phyloP scores from a whole-genome alignment of 2,329 filamentous ascomycete species.

The Trichophaea hybrida region DNA sequence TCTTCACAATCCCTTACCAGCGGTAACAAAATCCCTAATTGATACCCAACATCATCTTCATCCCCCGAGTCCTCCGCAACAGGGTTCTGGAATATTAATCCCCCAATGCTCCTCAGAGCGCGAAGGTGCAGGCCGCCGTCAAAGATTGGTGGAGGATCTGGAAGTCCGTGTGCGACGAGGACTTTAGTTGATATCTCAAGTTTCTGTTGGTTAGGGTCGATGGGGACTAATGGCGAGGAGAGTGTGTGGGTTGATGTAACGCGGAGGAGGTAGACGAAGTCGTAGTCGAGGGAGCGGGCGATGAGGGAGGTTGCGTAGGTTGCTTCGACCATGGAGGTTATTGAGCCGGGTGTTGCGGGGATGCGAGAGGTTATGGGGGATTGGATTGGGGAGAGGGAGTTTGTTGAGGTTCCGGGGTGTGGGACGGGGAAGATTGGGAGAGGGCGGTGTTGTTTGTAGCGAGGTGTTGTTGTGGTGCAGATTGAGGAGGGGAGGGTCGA shows the following conservation, averaged over 20 bases:
- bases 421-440: slow-evolving; percentile 2
- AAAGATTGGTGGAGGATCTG: slow-evolving; percentile 20
- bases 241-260: slow-evolving; percentile 10
- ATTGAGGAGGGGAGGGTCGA: background rate
- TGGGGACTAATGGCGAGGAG: slow-evolving; percentile 12
- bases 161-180: slow-evolving; percentile 27
- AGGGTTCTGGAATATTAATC: slow-evolving; percentile 20
- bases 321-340: slow-evolving; percentile 24
- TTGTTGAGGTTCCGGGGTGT: slow-evolving; percentile 4
- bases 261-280: slow-evolving; percentile 28
- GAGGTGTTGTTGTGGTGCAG: background rate
- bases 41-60: slow-evolving; percentile 18
- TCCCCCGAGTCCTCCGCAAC: background rate
- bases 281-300: slow-evolving; percentile 26
- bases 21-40: slow-evolving; percentile 18
- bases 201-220: slow-evolving; percentile 17
- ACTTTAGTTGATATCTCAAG: slow-evolving; percentile 24
- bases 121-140: slow-evolving; percentile 24
- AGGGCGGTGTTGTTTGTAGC: slow-evolving; percentile 8
- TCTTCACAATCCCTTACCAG: slow-evolving; percentile 11
- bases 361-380: background rate
- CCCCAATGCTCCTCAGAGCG: slow-evolving; percentile 24
- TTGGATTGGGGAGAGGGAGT: slow-evolving; percentile 4
- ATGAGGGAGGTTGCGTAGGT: slow-evolving; percentile 25
- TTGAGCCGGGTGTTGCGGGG: slow-evolving; percentile 14